Base-by-base conservation (phyloP, 306 rosid genomes). In the Dalbergia oliveri region DNA sequence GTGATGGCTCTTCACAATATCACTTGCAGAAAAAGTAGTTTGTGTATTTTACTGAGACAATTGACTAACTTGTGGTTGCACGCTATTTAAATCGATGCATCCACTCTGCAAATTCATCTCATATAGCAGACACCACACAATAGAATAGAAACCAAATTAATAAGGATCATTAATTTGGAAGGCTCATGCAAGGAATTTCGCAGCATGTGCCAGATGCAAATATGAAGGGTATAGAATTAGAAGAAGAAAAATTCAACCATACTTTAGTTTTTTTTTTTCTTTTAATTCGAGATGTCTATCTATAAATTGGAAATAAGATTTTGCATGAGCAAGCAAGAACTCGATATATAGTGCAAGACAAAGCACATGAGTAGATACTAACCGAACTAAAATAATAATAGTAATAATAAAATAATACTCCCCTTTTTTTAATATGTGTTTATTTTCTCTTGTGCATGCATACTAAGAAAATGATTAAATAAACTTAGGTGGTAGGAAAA, bases 301-400 rank as follows among this genome's bases (percentile, higher is more conserved):
- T 71, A 6, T 47, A 71, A 51, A 44, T 18, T 34, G 67, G 76
- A 41, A 23, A 57, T n/a, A 43, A 41, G 49, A 67, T 60, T 67
- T 67, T 78, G 75, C 68, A 78, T 69, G 44, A 9, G 58, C 60
- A 34, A 34, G 49, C 50, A 71, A 71, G 37, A 70, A 34, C 7
- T 26, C 33, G 41, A 6, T 26, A 2, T 26, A 26, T 53, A 23
- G 61, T 64, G 60, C 39, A 35, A 39, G 68, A 34, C 79, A 41
- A 69, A 70, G 78, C 82, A 76, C 85, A 51, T 76, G 85, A 62
- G 54, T 39, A 41, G 59, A 76, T 53, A 54, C 74, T 43, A n/a
- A 44, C 49, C 53, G 23, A 82, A 61, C 50, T 35, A 31, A 54
- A 58, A 21, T n/a, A 66, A 68, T 4, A 37, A 37, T 37, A 37